Base-by-base conservation (phyloP, 2,329 filamentous ascomycete species). In the Calonectria fujianensis region DNA sequence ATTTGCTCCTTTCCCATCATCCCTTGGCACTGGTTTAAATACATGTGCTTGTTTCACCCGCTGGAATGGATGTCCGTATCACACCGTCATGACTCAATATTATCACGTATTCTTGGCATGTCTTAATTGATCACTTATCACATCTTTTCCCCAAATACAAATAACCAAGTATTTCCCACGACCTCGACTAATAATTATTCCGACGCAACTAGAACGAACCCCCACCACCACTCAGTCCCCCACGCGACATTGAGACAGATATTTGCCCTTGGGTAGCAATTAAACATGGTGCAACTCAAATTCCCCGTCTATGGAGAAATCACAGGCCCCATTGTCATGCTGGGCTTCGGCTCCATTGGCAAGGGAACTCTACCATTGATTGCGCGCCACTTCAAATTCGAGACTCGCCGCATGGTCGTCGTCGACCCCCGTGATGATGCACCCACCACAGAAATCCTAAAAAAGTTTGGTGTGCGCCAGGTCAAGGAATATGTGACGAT, bases 401-500 rank as follows among this genome's bases (percentile, higher is more conserved):
- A 65, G 39, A 65, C 20, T 18, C 24, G 41, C 61, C 61, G 61
- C 18, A 65, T 65, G 61, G 61, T 65, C 27, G 61, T 65, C 61
- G n/a, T 65, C 27, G 61, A 65, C 39, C 61, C 61, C 1, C 61
- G 61, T 4, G 61, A 65, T 6, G 61, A 65, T 32, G 61, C 29
- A n/a, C 7, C 29, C n/a, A 50, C 1, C 27, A 50, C 61, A 35
- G 41, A 50, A 32, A 32, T 65, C 18, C 41, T 63, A 27, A 63
- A 63, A 29, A 50, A 65, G 61, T 32, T 32, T n/a, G 61, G 61
- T 2, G 61, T 65, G 39, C 61, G 61, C 61, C 61, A 65, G 27
- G 27, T 65, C 61, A 65, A 65, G 61, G 61, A 65, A 50, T 65
- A 48, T 29, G 31, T 65, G 18, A 65, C 61, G 39, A 65, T 48